These are phyloP conservation scores for Dictyostelium intermedium DNA, from an alignment of 78 protist species.

Conservation along the genomic window DNA sequence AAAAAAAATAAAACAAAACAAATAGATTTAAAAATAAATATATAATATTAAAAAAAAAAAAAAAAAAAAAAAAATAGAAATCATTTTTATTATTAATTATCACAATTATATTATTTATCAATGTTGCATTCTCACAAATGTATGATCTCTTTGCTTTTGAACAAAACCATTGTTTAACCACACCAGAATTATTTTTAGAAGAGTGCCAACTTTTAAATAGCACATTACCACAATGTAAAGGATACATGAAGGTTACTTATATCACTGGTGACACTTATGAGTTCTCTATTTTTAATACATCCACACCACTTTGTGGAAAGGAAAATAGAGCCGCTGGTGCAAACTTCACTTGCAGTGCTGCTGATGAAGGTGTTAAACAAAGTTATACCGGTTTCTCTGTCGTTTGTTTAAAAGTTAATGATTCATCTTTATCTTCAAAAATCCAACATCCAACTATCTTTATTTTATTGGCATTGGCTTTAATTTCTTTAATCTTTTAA, in stretches of 20 bases:
- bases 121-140: neutral
- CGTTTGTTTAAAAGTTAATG: neutral
- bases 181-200: neutral
- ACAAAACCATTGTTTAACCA: neutral
- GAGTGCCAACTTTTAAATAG: neutral
- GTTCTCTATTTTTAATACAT: neutral
- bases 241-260: neutral
- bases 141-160: neutral
- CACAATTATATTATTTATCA: neutral
- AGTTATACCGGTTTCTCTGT: neutral
- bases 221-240: neutral
- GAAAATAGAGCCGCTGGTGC: neutral
- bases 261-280: neutral
- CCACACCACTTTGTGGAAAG: neutral
- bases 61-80: neutral
- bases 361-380: neutral
- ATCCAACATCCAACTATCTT: neutral
- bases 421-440: no score
- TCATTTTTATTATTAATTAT: neutral
- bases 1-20: neutral
- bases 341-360: neutral
- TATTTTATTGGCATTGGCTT: neutral
- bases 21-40: neutral
- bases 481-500: neutral
- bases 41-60: neutral